A percentile compares a stretch with the other conserved stretches of the same genome.
Evolutionary conservation across 2,329 filamentous ascomycete species (phyloP).

Genomic region (Fusarium sp.): DNA sequence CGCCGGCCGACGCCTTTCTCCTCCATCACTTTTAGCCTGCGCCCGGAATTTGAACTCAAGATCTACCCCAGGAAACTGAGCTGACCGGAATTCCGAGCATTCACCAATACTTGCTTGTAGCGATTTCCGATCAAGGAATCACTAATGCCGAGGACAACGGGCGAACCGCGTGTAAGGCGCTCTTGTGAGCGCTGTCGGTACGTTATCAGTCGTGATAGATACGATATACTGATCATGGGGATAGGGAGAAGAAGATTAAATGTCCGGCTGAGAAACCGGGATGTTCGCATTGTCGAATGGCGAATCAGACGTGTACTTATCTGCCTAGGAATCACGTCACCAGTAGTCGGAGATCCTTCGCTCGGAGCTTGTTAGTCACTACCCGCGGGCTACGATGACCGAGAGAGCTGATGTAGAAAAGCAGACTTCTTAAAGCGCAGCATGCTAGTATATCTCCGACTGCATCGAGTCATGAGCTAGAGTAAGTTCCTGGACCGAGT

Average conservation of each 20-base stretch:
- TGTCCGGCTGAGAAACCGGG: constrained; percentile 38
- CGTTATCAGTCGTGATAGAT: not conserved
- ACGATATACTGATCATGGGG: not conserved
- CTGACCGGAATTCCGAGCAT: constrained; percentile 10
- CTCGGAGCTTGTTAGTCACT: not conserved
- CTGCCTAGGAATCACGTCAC: constrained; percentile 24
- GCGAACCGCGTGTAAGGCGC: constrained; percentile 31
- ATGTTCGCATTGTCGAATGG: constrained; percentile 34
- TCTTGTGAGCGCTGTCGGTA: constrained; percentile 39
- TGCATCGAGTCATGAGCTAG: not conserved
- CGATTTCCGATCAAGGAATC: not conserved
- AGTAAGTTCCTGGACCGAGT: not conserved
- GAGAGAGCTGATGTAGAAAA: not conserved
- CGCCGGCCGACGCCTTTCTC: not conserved
- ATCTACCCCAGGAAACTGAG: not conserved
- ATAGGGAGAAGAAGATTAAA: constrained; percentile 37
- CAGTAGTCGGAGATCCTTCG: not conserved
- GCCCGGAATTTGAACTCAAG: not conserved
- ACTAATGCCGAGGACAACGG: constrained; percentile 7
- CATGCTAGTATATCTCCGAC: not conserved
- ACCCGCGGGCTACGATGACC: accelerated
- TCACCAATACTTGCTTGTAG: not conserved
- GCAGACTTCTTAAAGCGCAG: not conserved
- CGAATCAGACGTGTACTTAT: constrained; percentile 30
- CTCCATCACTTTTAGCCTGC: not conserved